Percentiles rank a stretch among this genome's conserved stretches.
phyloP scores from a whole-genome alignment of 345 rosid genomes.

The Citrus hindsii region DNA sequence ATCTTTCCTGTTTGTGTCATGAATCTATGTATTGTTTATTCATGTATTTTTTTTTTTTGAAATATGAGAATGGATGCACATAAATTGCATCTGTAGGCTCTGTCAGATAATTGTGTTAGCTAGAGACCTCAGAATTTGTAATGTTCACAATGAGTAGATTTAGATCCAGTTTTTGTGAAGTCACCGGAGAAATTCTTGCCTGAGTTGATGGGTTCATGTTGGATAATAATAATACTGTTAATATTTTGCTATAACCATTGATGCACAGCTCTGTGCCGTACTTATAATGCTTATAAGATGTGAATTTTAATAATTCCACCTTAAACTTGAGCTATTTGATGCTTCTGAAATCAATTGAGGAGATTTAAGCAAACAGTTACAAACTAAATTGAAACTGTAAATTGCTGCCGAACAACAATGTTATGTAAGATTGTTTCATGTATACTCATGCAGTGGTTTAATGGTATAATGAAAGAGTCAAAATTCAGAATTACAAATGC shows the following conservation, averaged over 20 bases:
- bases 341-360: too few relatives aligned
- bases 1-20: not conserved
- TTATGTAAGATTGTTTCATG: not conserved
- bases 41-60: not conserved
- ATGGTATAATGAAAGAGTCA: not conserved
- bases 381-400: not conserved
- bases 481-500: not conserved
- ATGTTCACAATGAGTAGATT: not conserved
- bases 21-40: not conserved
- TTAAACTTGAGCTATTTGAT: too few relatives aligned
- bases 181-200: not conserved
- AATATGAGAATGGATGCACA: not conserved
- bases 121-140: not conserved
- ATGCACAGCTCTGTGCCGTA: not conserved
- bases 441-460: not conserved
- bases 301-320: not conserved
- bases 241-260: not conserved
- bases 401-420: not conserved
- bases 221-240: not conserved
- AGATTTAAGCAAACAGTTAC: not conserved
- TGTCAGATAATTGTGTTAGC: not conserved
- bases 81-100: not conserved
- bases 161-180: not conserved
- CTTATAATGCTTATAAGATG: not conserved
- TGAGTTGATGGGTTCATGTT: not conserved